A percentile compares a stretch with the other conserved stretches of the same genome.
These are phyloP conservation scores for Linnemannia schmuckeri DNA, from an alignment of 192 early-diverging fungal species.

Conservation along the genomic window DNA sequence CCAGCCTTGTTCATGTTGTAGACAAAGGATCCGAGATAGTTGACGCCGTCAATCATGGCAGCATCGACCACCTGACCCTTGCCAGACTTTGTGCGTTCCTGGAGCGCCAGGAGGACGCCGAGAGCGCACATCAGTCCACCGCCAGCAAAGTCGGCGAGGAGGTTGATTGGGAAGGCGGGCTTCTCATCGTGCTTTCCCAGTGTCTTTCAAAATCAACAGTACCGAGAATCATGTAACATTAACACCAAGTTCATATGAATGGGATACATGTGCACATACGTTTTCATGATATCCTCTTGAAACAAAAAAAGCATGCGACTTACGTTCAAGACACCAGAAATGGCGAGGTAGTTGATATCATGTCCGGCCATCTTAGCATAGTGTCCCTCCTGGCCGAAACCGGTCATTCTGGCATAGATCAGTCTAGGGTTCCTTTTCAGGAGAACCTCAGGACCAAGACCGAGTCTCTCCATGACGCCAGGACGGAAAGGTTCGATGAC, in stretches of 20 bases:
- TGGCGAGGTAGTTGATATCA: conserved; percentile 78
- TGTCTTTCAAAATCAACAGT: conserved; percentile 40
- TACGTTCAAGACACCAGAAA: conserved; percentile 72
- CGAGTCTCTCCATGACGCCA: conserved; percentile 77
- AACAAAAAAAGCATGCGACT: not conserved
- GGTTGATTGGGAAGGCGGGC: conserved; percentile 62
- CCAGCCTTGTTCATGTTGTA: conserved; percentile 71
- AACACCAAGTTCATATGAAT: not conserved
- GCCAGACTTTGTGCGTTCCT: conserved; percentile 69
- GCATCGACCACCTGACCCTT: conserved; percentile 76
- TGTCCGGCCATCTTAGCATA: conserved; percentile 68
- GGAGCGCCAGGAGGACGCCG: conserved; percentile 73
- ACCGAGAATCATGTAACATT: not conserved
- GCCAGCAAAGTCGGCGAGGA: conserved; percentile 76
- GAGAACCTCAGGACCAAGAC: conserved; percentile 71
- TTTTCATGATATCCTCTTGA: not conserved
- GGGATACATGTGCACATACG: not conserved
- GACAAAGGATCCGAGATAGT: conserved; percentile 72
- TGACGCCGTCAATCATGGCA: conserved; percentile 66
- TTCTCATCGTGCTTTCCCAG: conserved; percentile 60
- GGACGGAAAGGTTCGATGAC: conserved; percentile 78
- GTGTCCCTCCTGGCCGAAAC: conserved; percentile 73
- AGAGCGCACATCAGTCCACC: conserved; percentile 75
- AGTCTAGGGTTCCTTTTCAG: conserved; percentile 66
- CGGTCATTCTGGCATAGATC: conserved; percentile 75